Evolutionary conservation across 495 filamentous ascomycete genomes (phyloP).

Genomic region (Penicillium parvum): DNA sequence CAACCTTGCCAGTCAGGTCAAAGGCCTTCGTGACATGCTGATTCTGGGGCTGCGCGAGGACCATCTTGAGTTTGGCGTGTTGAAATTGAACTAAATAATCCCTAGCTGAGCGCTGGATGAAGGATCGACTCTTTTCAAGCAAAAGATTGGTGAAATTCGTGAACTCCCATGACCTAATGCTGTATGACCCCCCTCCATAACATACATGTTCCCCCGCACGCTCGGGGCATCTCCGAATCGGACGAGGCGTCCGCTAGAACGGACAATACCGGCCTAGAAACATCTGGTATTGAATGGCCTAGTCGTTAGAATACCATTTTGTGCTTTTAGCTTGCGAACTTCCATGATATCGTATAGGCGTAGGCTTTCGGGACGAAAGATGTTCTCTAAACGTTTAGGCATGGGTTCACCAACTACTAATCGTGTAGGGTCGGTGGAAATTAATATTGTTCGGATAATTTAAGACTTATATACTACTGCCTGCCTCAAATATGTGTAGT

Average conservation of each 20-base stretch:
- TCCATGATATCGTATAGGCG: too few species aligned
- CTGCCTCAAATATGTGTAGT: too few species aligned
- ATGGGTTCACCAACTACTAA: too few species aligned
- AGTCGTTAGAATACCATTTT: not conserved
- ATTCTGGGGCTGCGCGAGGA: conserved; percentile 35
- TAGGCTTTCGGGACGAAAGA: too few species aligned
- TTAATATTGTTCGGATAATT: too few species aligned
- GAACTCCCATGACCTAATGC: too few species aligned
- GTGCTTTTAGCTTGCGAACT: too few species aligned
- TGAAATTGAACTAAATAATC: not conserved
- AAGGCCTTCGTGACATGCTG: conserved; percentile 35
- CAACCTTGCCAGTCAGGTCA: conserved; percentile 35
- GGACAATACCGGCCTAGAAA: not conserved
- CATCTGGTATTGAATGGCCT: not conserved
- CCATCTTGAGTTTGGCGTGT: conserved; percentile 38
- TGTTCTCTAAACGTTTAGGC: too few species aligned
- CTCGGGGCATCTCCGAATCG: conserved; percentile 1
- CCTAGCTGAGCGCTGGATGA: not conserved
- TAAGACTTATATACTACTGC: too few species aligned
- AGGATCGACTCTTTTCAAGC: not conserved
- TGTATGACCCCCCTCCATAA: not conserved
- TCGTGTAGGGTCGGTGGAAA: too few species aligned
- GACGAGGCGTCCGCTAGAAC: not conserved
- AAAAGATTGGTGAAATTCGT: too few species aligned
- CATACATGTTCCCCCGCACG: conserved; percentile 1